These are phyloP conservation scores for Cochliopodium minus DNA, from an alignment of 208 protist species.

Conservation along the genomic window DNA sequence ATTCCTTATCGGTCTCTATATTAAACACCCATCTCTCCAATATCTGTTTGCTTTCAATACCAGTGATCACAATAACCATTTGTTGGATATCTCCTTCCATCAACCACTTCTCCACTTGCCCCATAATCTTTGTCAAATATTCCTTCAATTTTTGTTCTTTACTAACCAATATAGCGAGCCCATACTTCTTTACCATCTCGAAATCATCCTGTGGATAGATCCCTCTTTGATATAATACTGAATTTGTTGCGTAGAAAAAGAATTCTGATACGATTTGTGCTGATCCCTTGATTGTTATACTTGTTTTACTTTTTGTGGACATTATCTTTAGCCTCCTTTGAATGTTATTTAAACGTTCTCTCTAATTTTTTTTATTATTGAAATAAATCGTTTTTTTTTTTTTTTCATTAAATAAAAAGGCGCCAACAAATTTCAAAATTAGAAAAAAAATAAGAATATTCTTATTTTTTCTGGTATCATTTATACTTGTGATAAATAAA, in stretches of 20 bases:
- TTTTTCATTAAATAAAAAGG: too few species aligned
- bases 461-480: too few species aligned
- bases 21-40: constrained; percentile 90
- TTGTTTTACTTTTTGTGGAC: constrained; percentile 20
- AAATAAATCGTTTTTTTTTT: too few species aligned
- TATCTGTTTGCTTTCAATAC: constrained; percentile 34
- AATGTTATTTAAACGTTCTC: too few species aligned
- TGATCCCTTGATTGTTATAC: constrained; percentile 82
- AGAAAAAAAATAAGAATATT: too few species aligned
- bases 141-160: constrained; percentile 69
- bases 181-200: constrained; percentile 72
- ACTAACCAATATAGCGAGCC: constrained; percentile 73
- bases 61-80: constrained; percentile 72
- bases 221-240: constrained; percentile 82
- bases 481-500: too few species aligned
- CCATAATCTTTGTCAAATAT: constrained; percentile 80
- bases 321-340: too few species aligned
- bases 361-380: too few species aligned
- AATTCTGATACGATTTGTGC: constrained; percentile 91
- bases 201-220: constrained; percentile 91
- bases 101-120: constrained; percentile 75
- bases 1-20: constrained; percentile 43
- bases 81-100: constrained; percentile 59
- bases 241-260: constrained; percentile 76
- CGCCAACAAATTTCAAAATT: too few species aligned